Conservation (phyloP, 202 grass and related monocot genomes). For the Zoysia matrella region DNA sequence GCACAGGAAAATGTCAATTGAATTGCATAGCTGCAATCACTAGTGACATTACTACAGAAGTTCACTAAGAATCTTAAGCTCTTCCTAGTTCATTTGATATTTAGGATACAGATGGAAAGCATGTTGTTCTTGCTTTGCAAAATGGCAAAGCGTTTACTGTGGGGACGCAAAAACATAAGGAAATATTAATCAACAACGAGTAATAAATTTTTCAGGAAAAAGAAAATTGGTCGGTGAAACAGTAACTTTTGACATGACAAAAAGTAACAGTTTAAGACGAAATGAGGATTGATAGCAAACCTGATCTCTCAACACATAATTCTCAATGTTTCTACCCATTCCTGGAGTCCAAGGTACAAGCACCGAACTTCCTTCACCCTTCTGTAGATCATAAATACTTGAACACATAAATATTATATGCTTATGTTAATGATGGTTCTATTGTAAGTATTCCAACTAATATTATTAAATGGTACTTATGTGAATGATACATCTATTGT, state of each 20-base stretch:
- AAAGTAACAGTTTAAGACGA: background rate
- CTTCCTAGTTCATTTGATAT: background rate
- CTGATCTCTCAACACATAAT: conserved; percentile 98
- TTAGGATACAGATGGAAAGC: conserved; percentile 18
- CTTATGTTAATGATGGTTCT: background rate
- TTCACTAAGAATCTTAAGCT: conserved; percentile 1
- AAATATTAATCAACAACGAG: background rate
- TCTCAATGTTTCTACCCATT: conserved; percentile 45
- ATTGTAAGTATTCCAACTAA: conserved; percentile 18
- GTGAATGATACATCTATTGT: too few relatives aligned
- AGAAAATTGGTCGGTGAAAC: background rate
- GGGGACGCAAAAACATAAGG: background rate
- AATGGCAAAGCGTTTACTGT: background rate
- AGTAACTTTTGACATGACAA: conserved; percentile 1
- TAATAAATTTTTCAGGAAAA: background rate
- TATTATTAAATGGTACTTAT: conserved; percentile 3
- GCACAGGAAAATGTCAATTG: background rate
- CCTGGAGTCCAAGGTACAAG: background rate
- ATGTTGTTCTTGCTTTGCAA: conserved; percentile 5
- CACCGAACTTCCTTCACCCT: conserved; percentile 66
- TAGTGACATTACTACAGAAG: background rate
- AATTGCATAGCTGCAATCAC: background rate
- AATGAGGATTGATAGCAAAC: conserved; percentile 46
- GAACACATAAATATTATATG: conserved; percentile 30
- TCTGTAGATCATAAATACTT: conserved; percentile 53